phyloP scores from a whole-genome alignment of 2,329 filamentous ascomycete species.

The Sphaerulina populicola region DNA sequence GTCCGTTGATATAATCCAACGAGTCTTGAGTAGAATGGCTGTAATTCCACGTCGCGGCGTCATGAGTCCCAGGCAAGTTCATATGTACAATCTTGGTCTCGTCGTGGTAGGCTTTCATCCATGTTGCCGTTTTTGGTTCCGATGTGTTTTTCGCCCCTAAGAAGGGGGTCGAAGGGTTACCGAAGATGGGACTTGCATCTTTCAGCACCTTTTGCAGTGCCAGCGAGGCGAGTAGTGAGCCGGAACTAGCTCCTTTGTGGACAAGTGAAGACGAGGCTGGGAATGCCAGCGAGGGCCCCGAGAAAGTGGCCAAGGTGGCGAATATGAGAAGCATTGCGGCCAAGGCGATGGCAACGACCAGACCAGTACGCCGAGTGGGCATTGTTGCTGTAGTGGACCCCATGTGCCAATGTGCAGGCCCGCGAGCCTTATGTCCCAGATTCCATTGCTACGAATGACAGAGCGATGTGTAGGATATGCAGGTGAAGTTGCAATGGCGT shows the following conservation, averaged over 20 bases:
- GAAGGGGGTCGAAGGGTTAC: slow-evolving; percentile 17
- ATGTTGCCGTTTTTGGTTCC: slow-evolving; percentile 30
- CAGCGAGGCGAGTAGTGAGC: slow-evolving; percentile 26
- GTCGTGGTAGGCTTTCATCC: slow-evolving; percentile 44
- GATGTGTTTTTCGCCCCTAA: slow-evolving; percentile 12
- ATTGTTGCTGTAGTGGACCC: not conserved
- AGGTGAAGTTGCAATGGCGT: not conserved
- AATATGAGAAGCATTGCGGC: slow-evolving; percentile 10
- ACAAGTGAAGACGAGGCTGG: slow-evolving; percentile 1
- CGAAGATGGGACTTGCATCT: slow-evolving; percentile 40
- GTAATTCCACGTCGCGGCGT: slow-evolving; percentile 48
- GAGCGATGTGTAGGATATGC: not conserved
- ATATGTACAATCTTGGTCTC: slow-evolving; percentile 39
- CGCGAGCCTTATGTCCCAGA: not conserved
- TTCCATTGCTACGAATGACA: not conserved
- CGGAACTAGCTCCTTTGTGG: not conserved
- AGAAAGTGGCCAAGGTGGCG: slow-evolving; percentile 11
- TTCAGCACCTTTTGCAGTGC: slow-evolving; percentile 39
- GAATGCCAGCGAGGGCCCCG: slow-evolving; percentile 7
- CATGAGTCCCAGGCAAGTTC: slow-evolving; percentile 47
- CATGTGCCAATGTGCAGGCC: not conserved
- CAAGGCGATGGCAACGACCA: not conserved
- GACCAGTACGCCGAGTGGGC: slow-evolving; percentile 3
- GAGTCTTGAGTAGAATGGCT: slow-evolving; percentile 37
- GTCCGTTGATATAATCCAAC: slow-evolving; percentile 36